Percentiles rank a stretch among this genome's conserved stretches.
Conservation (phyloP, 352 stramenopile species). For the Aphanomyces stellatus region DNA sequence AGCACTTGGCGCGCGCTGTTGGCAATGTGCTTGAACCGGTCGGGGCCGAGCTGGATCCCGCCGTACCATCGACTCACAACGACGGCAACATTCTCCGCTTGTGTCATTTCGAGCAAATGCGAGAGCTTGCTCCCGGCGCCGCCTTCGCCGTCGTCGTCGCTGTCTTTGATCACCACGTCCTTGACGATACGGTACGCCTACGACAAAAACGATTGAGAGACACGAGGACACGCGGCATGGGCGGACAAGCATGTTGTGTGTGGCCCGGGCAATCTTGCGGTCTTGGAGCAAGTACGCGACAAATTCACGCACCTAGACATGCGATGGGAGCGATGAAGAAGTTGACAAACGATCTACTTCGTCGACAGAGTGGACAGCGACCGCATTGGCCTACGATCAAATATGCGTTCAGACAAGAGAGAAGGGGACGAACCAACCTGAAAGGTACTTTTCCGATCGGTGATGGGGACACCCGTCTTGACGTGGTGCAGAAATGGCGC, state of each 20-base stretch:
- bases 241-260: conserved; percentile 77
- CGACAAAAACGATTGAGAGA: background rate
- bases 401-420: too few relatives aligned
- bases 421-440: conserved; percentile 20
- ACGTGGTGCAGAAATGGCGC: conserved; percentile 31
- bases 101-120: conserved; percentile 68
- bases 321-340: conserved; percentile 9
- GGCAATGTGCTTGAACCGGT: conserved; percentile 84
- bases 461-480: conserved; percentile 54
- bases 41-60: conserved; percentile 71
- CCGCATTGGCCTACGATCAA: conserved; percentile 14
- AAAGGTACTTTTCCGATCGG: conserved; percentile 82
- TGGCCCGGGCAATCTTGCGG: conserved; percentile 70
- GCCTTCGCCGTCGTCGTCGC: conserved; percentile 81
- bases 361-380: background rate
- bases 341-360: conserved; percentile 38
- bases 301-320: conserved; percentile 68
- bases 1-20: conserved; percentile 58
- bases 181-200: conserved; percentile 63
- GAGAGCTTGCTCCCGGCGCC: conserved; percentile 74
- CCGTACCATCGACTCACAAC: conserved; percentile 82
- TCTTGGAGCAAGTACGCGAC: conserved; percentile 69
- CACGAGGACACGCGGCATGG: background rate
- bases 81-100: conserved; percentile 71
- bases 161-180: conserved; percentile 64